Base-by-base conservation (phyloP, 805 yeast species). In the Metschnikowia noctiluminum region DNA sequence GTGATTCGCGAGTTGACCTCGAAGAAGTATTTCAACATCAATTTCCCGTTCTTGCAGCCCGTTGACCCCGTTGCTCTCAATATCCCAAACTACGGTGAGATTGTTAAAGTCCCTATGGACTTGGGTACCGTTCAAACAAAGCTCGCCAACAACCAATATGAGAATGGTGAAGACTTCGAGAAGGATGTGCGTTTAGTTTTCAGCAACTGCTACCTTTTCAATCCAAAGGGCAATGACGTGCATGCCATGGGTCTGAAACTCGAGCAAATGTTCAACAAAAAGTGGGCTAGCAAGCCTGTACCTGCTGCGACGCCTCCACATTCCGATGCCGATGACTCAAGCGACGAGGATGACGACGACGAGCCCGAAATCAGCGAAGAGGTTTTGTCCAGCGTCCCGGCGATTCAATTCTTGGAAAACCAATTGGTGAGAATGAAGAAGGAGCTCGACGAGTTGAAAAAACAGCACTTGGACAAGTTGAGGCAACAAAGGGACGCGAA, bases 151-250 rank as follows among this genome's bases (percentile, higher is more conserved):
- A 91, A 91, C 67, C 87, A 87, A 59, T 94, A 94, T 65, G 92
- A 87, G 62, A 83, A 84, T 47, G 94, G 90, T 15, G 96, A 87
- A 51, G 91, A 88, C 54, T 90, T 92, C 63, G 96, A 86, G 63
- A 70, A 68, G 38, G 99, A 94, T 63, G 80, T 92, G 35, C 77
- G 89, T 49, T 77, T 90, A 52, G 87, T 94, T 50, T 91, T 94
- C 71, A 74, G 79, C 53, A 92, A 94, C 69, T 92, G 98, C 70
- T 94, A 89, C 65, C 75, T 78, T 13, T 94, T 92, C 73, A 94
- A 94, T 68, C 98, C 99, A 2, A 96, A 87, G 59, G 96, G 97
- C n/a, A 84, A 96, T 6, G 96, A 96, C 42, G 99, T 94, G 35
- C 89, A 91, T 66, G 79, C 81, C 78, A 87, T 94, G 96, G 99